Evolutionary conservation across 1,284 basidiomycete genomes (phyloP).

Genomic region (Apiotrichum domesticum): DNA sequence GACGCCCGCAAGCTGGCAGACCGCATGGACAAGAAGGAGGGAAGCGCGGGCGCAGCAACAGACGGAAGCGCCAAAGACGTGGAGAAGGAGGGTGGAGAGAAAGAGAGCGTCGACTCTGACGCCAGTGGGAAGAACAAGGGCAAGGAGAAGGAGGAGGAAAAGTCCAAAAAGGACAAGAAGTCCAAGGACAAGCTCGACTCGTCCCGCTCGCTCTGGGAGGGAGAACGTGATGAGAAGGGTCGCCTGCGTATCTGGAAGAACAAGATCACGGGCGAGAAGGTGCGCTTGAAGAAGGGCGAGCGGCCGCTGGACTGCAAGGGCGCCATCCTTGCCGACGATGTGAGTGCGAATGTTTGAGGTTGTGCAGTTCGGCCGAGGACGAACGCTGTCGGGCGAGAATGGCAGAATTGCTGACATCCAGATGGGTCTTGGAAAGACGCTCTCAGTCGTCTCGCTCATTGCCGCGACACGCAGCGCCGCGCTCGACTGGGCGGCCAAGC

Average conservation of each 20-base stretch:
- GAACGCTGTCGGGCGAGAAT: too few relatives aligned
- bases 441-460: conserved; percentile 83
- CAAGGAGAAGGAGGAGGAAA: too few relatives aligned
- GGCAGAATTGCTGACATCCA: conserved; percentile 18
- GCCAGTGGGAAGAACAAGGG: conserved; percentile 4
- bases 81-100: background rate
- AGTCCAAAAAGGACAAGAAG: conserved; percentile 16
- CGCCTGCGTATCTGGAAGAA: conserved; percentile 71
- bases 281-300: conserved; percentile 47
- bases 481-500: conserved; percentile 53
- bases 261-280: conserved; percentile 74
- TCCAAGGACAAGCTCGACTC: conserved; percentile 20
- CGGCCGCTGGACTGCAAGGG: conserved; percentile 75
- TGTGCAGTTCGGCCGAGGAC: too few relatives aligned
- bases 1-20: conserved; percentile 32
- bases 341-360: conserved; percentile 48
- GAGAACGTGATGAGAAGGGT: conserved; percentile 43
- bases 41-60: background rate
- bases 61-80: background rate
- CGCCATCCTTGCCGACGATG: conserved; percentile 84
- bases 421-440: conserved; percentile 98
- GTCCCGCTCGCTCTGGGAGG: conserved; percentile 40
- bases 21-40: conserved; percentile 21
- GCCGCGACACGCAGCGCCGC: conserved; percentile 75
- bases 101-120: background rate